Evolutionary conservation across 139 green algal genomes (phyloP).

Genomic region (Chlorella sp.): DNA sequence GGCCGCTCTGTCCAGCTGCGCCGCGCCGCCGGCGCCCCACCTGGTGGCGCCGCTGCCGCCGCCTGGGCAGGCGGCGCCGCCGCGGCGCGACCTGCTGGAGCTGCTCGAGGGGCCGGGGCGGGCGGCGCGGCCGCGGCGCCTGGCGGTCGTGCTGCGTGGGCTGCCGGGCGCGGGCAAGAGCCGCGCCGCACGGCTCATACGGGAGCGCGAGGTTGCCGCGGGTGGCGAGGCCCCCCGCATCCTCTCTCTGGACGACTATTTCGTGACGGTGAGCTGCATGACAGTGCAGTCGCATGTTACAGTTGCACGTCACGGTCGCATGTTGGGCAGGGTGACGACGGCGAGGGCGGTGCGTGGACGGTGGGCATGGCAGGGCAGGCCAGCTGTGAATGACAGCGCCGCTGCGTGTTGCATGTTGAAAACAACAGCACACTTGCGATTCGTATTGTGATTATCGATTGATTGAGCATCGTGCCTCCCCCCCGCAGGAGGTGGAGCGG

Average conservation of each 20-base stretch:
- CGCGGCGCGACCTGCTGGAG: neutral
- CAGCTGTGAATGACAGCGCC: neutral
- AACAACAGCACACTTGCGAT: too few relatives aligned
- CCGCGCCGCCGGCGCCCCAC: too few relatives aligned
- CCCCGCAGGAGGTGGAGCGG: constrained; percentile 60
- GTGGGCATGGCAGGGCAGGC: too few relatives aligned
- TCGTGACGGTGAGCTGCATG: constrained; percentile 66
- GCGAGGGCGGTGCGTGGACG: too few relatives aligned
- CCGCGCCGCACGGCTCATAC: constrained; percentile 56
- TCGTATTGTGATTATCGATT: too few relatives aligned
- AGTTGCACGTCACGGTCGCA: too few relatives aligned
- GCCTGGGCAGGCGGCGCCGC: neutral
- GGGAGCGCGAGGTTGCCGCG: constrained; percentile 68
- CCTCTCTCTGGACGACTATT: constrained; percentile 89
- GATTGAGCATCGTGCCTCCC: neutral
- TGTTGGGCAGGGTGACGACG: too few relatives aligned
- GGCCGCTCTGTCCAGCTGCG: too few relatives aligned
- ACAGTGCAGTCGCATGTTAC: too few relatives aligned
- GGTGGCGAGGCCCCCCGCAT: constrained; percentile 65
- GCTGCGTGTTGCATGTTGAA: too few relatives aligned
- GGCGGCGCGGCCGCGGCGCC: constrained; percentile 41
- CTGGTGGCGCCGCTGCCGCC: neutral
- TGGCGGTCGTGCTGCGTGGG: constrained; percentile 71
- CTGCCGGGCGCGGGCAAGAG: constrained; percentile 85
- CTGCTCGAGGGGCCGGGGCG: constrained; percentile 25